phyloP scores from a whole-genome alignment of 768 basidiomycete species.

The Boletellus ananiceps region DNA sequence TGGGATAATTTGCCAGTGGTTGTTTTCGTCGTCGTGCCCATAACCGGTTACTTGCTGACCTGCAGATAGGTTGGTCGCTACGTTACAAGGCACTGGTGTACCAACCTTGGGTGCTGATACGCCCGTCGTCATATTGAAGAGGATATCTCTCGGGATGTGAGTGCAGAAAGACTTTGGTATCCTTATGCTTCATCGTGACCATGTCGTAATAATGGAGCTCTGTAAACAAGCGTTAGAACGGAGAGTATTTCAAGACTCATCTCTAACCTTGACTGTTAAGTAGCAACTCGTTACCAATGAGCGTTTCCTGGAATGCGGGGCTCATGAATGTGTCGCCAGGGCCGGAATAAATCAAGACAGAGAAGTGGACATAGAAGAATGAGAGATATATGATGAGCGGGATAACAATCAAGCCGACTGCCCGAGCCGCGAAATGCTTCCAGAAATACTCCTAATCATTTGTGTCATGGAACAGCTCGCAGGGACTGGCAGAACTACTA shows the following conservation, averaged over 20 bases:
- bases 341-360: slow-evolving; percentile 81
- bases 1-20: slow-evolving; percentile 92
- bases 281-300: slow-evolving; percentile 87
- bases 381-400: slow-evolving; percentile 88
- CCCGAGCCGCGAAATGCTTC: slow-evolving; percentile 84
- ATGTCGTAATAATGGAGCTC: slow-evolving; percentile 94
- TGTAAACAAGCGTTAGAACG: slow-evolving; percentile 31
- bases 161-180: slow-evolving; percentile 90
- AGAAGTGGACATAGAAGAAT: slow-evolving; percentile 95
- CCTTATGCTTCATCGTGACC: slow-evolving; percentile 83
- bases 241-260: background rate
- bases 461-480: background rate
- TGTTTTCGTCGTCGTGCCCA: slow-evolving; percentile 90
- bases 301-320: slow-evolving; percentile 95
- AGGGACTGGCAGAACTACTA: slow-evolving; percentile 1
- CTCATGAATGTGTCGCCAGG: slow-evolving; percentile 97
- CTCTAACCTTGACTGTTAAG: slow-evolving; percentile 82
- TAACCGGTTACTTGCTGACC: slow-evolving; percentile 97
- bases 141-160: slow-evolving; percentile 92
- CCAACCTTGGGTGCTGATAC: slow-evolving; percentile 86
- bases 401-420: slow-evolving; percentile 78
- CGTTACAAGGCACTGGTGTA: background rate
- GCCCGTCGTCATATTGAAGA: slow-evolving; percentile 90
- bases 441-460: slow-evolving; percentile 73
- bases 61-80: slow-evolving; percentile 24